Evolutionary conservation across 495 filamentous ascomycete genomes (phyloP), one percentile per base, ranked within the genome.

Genomic region (Xeromyces bisporus): DNA sequence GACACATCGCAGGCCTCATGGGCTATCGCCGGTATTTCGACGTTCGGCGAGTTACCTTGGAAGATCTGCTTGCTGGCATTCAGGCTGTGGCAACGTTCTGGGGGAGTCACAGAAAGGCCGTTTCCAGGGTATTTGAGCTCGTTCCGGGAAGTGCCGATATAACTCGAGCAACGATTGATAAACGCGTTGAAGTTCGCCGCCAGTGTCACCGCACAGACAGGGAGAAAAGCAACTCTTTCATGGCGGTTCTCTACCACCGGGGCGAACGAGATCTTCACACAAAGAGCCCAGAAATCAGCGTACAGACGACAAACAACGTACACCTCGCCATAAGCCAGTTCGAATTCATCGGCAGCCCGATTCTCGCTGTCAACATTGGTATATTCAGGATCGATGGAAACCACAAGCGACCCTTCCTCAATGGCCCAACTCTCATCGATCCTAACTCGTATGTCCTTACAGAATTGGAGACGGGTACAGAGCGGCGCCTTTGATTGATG

Each of bases 251-350:
- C 36, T 16, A 28, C 13, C 3, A n/a, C 24, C 2, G 20, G 6
- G 15, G 17, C 15, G 16, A 42, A 44, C 6, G 43, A 45, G 13
- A 43, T 29, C 25, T 44, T 48, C n/a, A 30, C 36, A 40, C 50
- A 54, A 2, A 51, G 42, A 15, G 50, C 47, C 50, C 50, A 54
- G 20, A 48, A 26, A 28, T 54, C 50, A 9, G 50, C 47, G 32
- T 48, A 54, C 15, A 54, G 26, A 7, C 34, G 40, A 17, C 42
- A 48, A 21, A 54, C 35, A 15, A 54, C 35, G 28, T 43, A 51
- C 1, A 51, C 23, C 16, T 51, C 47, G 11, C 50, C 50, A 26
- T 28, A 23, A 6, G 29, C 18, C 12, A 51, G 31, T 14, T 50
- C 39, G 29, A 51, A 51, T 31, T 51, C 50, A 30, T 54, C 50